A percentile compares a stretch with the other conserved stretches of the same genome.
Conservation (phyloP, 2,329 filamentous ascomycete genomes). For the Tolypocladium capitatum region DNA sequence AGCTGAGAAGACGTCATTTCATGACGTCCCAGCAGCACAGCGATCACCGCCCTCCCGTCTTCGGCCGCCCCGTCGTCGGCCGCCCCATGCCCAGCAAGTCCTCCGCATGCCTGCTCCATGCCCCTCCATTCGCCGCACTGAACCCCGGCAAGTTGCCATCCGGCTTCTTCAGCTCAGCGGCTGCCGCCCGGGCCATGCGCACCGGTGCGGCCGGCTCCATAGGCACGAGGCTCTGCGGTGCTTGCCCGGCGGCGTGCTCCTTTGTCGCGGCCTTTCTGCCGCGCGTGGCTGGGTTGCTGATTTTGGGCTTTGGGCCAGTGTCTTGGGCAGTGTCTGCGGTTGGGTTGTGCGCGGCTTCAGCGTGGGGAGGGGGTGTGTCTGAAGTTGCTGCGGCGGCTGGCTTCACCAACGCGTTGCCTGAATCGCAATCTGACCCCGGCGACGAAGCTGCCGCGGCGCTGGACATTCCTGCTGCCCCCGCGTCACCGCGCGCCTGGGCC, state of each 20-base stretch:
- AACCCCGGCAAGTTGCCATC: conserved; percentile 26
- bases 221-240: conserved; percentile 28
- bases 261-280: conserved; percentile 39
- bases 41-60: conserved; percentile 6
- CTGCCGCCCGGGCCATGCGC: not conserved
- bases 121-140: conserved; percentile 39
- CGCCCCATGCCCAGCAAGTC: conserved; percentile 51
- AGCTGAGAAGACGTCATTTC: too few species aligned
- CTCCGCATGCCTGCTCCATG: conserved; percentile 57
- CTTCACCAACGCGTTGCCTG: not conserved
- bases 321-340: not conserved
- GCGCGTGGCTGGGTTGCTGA: conserved; percentile 36
- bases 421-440: not conserved
- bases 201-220: conserved; percentile 14
- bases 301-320: conserved; percentile 6
- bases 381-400: not conserved
- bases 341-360: not conserved
- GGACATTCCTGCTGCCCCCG: not conserved
- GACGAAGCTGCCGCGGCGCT: not conserved
- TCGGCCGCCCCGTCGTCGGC: conserved; percentile 40
- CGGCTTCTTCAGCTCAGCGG: not conserved
- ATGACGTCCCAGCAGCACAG: too few species aligned
- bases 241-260: conserved; percentile 35
- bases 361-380: not conserved
- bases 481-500: not conserved